Evolutionary conservation across 2,329 filamentous ascomycete genomes (phyloP).

Genomic region (Saccharata proteae): DNA sequence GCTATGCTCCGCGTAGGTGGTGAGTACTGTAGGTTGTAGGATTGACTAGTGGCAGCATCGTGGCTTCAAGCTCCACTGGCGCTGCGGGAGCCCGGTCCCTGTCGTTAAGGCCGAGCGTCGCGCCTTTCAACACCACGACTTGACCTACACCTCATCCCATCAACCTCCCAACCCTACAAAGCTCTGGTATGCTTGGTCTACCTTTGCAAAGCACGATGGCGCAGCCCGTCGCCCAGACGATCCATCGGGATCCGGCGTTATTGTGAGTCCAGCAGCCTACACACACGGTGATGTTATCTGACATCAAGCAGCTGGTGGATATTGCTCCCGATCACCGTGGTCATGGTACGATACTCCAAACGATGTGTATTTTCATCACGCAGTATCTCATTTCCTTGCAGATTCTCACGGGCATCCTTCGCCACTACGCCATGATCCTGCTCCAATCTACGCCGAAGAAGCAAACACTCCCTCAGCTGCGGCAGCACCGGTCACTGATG

Average conservation of each 20-base stretch:
- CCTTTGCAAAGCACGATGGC: constrained; percentile 67
- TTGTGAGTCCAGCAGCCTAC: constrained; percentile 52
- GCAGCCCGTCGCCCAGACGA: constrained; percentile 79
- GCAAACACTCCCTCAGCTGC: constrained; percentile 59
- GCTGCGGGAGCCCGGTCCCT: no score
- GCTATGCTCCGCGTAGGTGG: no score
- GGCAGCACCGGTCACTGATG: constrained; percentile 72
- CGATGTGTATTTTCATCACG: no score
- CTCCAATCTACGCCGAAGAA: constrained; percentile 78
- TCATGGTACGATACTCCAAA: constrained; percentile 58
- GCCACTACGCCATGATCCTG: constrained; percentile 90
- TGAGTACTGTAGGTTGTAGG: no score
- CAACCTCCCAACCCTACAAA: no score
- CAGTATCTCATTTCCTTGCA: no score
- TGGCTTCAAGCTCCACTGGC: no score
- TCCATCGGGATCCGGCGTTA: constrained; percentile 94
- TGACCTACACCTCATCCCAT: no score
- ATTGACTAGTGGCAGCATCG: no score
- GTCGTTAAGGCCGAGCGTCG: no score
- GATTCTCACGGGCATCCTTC: constrained; percentile 84
- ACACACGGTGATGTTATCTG: constrained; percentile 10
- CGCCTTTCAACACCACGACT: no score
- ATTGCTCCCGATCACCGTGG: constrained; percentile 87
- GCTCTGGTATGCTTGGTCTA: no score
- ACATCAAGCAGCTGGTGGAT: constrained; percentile 98